Percentiles rank a stretch among this genome's conserved stretches.
These are phyloP conservation scores for Allium fistulosum DNA, from an alignment of 106 monocot species.

Conservation along the genomic window DNA sequence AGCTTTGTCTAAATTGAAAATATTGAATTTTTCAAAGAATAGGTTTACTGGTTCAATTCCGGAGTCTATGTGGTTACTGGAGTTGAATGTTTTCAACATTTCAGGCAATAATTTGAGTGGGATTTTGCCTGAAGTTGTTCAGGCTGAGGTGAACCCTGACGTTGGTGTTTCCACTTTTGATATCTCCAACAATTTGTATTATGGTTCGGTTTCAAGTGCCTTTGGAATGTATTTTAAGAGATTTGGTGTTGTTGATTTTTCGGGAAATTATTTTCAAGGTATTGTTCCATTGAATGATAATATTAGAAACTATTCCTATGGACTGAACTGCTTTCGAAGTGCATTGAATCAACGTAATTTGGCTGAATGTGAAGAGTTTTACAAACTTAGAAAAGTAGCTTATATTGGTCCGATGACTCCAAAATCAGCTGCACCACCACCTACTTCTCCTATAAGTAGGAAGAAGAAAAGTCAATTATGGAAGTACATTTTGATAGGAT, in stretches of 20 bases:
- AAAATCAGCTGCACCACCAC: background rate
- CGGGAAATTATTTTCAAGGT: conserved; percentile 68
- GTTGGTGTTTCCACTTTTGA: conserved; percentile 19
- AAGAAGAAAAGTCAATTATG: conserved; percentile 17
- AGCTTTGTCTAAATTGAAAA: background rate
- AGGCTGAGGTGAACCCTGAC: background rate
- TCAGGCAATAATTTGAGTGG: conserved; percentile 35
- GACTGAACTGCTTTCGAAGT: conserved; percentile 50
- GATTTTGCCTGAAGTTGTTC: conserved; percentile 14
- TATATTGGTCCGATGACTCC: conserved; percentile 17
- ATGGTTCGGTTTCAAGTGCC: conserved; percentile 28
- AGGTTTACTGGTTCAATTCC: conserved; percentile 31
- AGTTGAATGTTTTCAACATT: conserved; percentile 19
- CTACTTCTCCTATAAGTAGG: background rate
- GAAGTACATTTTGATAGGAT: conserved; percentile 52
- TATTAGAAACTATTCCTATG: conserved; percentile 3
- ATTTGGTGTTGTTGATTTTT: conserved; percentile 37
- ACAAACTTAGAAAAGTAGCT: conserved; percentile 28
- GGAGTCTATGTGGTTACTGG: conserved; percentile 2
- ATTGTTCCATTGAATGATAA: background rate
- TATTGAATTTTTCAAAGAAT: conserved; percentile 23
- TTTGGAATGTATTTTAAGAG: conserved; percentile 12
- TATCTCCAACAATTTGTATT: conserved; percentile 52
- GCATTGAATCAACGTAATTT: conserved; percentile 43
- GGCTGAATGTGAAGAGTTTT: conserved; percentile 52